Conservation (phyloP, 371 early-diverging fungal genomes). For the Chytridium lagenaria region DNA sequence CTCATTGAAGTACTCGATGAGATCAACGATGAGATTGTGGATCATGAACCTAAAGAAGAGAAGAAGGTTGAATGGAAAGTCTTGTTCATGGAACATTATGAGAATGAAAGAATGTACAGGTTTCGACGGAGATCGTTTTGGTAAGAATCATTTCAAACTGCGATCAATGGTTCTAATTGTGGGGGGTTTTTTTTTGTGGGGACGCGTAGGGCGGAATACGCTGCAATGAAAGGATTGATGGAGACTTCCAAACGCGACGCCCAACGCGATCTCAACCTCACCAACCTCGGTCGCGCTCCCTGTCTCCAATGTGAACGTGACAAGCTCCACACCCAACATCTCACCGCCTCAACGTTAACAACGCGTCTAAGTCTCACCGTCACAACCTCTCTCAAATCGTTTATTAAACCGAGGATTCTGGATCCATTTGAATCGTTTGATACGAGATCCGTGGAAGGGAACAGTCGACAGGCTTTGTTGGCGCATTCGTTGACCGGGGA, state of each 20-base stretch:
- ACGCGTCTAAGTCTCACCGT: not conserved
- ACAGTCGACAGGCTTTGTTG: not conserved
- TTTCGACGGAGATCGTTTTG: conserved; percentile 4
- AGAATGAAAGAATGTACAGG: not conserved
- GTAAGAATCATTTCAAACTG: not conserved
- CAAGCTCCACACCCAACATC: not conserved
- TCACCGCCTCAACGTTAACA: conserved; percentile 1
- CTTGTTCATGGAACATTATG: not conserved
- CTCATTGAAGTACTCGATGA: not conserved
- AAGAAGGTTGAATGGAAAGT: conserved; percentile 2
- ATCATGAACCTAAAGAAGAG: not conserved
- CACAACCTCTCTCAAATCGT: too few species aligned
- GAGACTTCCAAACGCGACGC: conserved; percentile 1
- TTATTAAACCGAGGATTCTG: too few species aligned
- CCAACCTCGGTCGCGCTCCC: not conserved
- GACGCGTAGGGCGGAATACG: not conserved
- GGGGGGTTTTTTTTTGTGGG: not conserved
- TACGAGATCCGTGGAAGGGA: not conserved
- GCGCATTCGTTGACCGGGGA: conserved; percentile 1
- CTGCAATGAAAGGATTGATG: conserved; percentile 3
- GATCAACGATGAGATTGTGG: not conserved
- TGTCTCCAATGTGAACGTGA: conserved; percentile 1
- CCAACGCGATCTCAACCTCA: not conserved
- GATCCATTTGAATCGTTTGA: too few species aligned
- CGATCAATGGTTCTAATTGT: not conserved